Percentiles rank a stretch among this genome's conserved stretches.
Evolutionary conservation across 805 yeast species (phyloP).

Genomic region (Starmera dryadoides): DNA sequence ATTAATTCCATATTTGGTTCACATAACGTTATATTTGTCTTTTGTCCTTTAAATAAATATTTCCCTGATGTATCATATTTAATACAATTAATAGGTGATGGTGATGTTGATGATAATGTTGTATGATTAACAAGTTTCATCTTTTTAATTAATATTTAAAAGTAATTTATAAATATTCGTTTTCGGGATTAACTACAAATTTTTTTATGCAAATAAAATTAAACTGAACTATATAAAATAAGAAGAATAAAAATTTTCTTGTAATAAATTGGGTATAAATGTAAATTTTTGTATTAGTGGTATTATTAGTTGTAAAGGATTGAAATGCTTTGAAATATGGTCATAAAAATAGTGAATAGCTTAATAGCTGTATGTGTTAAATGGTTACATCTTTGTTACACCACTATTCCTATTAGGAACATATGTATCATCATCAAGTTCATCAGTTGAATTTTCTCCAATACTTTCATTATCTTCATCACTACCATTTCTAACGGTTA

Average conservation of each 20-base stretch:
- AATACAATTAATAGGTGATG: background rate
- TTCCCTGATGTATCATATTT: background rate
- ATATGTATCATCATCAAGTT: slow-evolving; percentile 12
- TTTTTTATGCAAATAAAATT: no score
- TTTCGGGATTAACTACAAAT: no score
- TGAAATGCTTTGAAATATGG: background rate
- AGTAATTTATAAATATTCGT: no score
- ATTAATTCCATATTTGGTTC: background rate
- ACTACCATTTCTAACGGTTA: background rate
- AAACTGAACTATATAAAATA: no score
- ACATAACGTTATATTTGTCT: background rate
- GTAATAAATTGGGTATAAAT: no score
- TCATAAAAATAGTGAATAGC: background rate
- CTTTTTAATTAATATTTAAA: no score
- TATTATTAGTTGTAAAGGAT: no score
- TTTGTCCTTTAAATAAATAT: background rate
- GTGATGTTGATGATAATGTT: background rate
- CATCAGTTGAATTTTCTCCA: slow-evolving; percentile 2
- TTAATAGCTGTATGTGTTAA: background rate
- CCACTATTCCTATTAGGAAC: slow-evolving; percentile 6
- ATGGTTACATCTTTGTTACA: background rate
- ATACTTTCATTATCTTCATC: background rate
- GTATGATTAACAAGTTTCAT: background rate
- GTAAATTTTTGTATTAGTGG: no score
- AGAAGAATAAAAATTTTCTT: no score